Base-by-base conservation (phyloP, 495 filamentous ascomycete genomes). In the Talaromyces thailandensis region DNA sequence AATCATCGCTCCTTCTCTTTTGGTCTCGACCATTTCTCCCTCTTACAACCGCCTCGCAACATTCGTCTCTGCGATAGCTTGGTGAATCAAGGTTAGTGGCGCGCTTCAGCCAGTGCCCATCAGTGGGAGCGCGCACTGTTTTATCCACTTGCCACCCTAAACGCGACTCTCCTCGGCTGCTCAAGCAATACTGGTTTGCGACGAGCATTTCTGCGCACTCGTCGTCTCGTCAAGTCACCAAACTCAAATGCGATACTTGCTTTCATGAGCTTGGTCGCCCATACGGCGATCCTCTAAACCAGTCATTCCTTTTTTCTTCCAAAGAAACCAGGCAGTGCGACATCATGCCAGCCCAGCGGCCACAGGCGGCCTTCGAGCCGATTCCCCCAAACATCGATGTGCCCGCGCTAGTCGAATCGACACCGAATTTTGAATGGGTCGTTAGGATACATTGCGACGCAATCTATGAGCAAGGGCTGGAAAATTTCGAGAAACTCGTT, bases 381-480 rank as follows among this genome's bases (percentile, higher is more conserved):
- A 88, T 98, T 43, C 79, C 91, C 0, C 92, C 93, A 1, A 82
- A 92, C 65, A 83, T 98, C 61, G 86, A 97, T 66, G 76, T 96
- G 11, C 69, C 82, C 32, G 70, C 76, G 0, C 77, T 96, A 3
- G 90, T 96, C 28, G 83, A 92, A 45, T 79, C 83, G 21, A 88
- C 85, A 0, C 79, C 83, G n/a, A 94, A 92, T 63, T 96, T 98
- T 70, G 82, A 90, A 65, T 91, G 86, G 78, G 93, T 88, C 2
- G 79, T 82, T 9, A 84, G 90, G 24, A 87, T 96, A 51, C 84
- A 84, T 12, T 89, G 82, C 48, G 82, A 91, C 8, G 84, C 89
- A 68, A 88, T 96, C 53, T 80, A 88, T 58, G 78, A 84, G 56
- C 81, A 90, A 60, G 86, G 88, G 3, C 75, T 88, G 2, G 85